Conservation (phyloP, 169 alveolate species). For the Cardiosporidium cionae region DNA sequence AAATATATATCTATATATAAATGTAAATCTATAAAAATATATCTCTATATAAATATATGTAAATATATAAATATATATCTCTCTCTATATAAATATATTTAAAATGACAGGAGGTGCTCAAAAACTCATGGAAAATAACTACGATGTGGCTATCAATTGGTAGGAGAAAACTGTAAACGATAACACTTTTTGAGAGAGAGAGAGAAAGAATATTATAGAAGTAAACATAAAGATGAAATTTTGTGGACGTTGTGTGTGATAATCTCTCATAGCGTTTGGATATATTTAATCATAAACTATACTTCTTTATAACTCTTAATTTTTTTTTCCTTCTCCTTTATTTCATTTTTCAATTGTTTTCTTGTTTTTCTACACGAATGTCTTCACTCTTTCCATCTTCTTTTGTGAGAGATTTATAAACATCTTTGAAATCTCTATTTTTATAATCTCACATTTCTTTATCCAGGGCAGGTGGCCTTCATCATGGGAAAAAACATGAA, state of each 20-base stretch:
- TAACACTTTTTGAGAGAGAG: not conserved
- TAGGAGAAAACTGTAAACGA: not conserved
- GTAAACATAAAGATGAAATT: not conserved
- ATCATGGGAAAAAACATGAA: conserved; percentile 92
- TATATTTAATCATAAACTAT: not conserved
- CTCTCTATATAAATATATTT: conserved; percentile 88
- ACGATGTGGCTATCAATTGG: conserved; percentile 89
- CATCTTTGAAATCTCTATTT: no score
- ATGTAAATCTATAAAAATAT: no score
- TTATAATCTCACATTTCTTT: no score
- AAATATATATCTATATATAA: not conserved
- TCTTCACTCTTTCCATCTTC: not conserved
- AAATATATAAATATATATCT: conserved; percentile 50
- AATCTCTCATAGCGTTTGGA: not conserved
- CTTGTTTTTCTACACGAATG: not conserved
- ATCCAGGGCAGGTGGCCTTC: conserved; percentile 97
- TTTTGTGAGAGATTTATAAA: not conserved
- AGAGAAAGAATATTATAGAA: not conserved
- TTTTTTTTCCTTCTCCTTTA: not conserved
- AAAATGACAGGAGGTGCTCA: conserved; percentile 91
- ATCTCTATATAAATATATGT: not conserved
- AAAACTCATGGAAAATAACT: conserved; percentile 75
- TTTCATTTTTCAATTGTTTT: not conserved
- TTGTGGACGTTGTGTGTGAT: no score
- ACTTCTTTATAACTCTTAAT: not conserved